phyloP scores from a whole-genome alignment of 1,139 yeast genomes.

The Yamadazyma spencermartinsiae region DNA sequence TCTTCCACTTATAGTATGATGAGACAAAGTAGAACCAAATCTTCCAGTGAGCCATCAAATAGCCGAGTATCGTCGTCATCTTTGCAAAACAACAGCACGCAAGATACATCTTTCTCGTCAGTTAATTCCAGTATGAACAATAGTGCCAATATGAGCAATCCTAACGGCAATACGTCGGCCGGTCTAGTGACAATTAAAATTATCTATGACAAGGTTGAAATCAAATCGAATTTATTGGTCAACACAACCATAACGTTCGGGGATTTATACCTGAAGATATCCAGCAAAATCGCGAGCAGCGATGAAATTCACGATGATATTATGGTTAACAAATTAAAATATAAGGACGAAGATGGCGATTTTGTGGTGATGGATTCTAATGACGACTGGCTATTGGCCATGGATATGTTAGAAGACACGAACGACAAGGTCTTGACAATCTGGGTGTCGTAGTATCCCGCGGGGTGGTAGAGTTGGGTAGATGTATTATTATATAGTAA shows the following conservation, averaged over 20 bases:
- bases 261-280: constrained; percentile 46
- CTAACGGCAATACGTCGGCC: constrained; percentile 4
- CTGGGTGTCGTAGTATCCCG: constrained; percentile 32
- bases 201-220: constrained; percentile 46
- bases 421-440: constrained; percentile 39
- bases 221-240: constrained; percentile 38
- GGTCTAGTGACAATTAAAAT: constrained; percentile 39
- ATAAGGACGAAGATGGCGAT: constrained; percentile 95
- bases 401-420: constrained; percentile 52
- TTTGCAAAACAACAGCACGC: constrained; percentile 16
- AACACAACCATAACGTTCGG: constrained; percentile 45
- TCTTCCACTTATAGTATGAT: constrained; percentile 50
- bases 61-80: constrained; percentile 20
- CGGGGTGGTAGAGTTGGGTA: too few relatives aligned
- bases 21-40: constrained; percentile 34
- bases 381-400: constrained; percentile 67
- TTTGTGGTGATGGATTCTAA: constrained; percentile 82
- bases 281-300: constrained; percentile 35
- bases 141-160: constrained; percentile 2
- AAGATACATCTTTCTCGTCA: constrained; percentile 22
- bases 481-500: constrained; percentile 4
- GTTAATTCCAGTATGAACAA: constrained; percentile 12
- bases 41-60: constrained; percentile 21
- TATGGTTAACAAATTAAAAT: constrained; percentile 58
- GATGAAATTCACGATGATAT: constrained; percentile 35